Evolutionary conservation across 2,329 filamentous ascomycete species (phyloP), one percentile per base, ranked within the genome.

Genomic region (Lachnellula arida): DNA sequence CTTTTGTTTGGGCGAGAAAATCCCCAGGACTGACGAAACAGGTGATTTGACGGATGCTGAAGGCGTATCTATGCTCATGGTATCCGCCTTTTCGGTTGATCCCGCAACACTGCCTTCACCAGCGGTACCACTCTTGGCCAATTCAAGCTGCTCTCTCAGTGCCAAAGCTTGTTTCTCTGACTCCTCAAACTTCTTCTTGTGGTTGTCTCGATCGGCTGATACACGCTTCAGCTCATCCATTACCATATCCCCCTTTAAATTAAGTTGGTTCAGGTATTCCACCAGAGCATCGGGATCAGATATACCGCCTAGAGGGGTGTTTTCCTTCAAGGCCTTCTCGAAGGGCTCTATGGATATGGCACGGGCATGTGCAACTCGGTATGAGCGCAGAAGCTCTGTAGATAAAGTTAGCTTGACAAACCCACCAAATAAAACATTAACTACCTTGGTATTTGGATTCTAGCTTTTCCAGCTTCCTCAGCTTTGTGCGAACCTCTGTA

Each of bases 201-300:
- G 78, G 15, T 85, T 82, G 58, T 96, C 90, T 57, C 88, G 87
- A 68, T 97, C 92, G 3, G 81, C 81, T 0, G 91, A 88, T 0
- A 97, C 85, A 12, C 91, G 81, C 74, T 95, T 97, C 55, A 97
- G 78, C 72, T 99, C 94, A 46, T 96, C 88, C 82, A 95, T 86
- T 3, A 96, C 86, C 89, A 99, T 95, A 66, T 96, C 90, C 43
- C 87, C 86, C 68, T 95, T 93, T 52, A 92, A 73, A 59, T 86
- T 93, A 42, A 96, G 74, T 71, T 97, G 91, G 64, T 87, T 91
- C 28, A 99, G 78, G 67, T 97, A 99, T 72, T 97, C 93, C 6
- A 91, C 82, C 35, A 99, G 78, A 2, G 91, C 87, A 52, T 84
- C 82, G 0, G 93, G 90, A 57, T 99, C 94, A 63, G 79, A 81